These are phyloP conservation scores for Psilocybe azurescens DNA, from an alignment of 768 basidiomycete species.

Conservation along the genomic window DNA sequence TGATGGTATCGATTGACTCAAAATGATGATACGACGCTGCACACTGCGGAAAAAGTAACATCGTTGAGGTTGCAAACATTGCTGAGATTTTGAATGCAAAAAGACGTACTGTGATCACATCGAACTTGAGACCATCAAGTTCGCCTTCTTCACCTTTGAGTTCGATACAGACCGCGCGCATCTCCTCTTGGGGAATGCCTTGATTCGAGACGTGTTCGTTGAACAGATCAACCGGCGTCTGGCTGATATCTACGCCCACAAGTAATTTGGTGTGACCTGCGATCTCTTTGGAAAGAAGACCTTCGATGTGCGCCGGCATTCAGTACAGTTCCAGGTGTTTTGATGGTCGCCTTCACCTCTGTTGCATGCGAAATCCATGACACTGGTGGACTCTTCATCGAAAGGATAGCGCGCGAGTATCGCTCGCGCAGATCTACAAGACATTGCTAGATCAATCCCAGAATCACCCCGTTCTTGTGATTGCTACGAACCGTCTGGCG, in stretches of 20 bases:
- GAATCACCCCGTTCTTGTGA: background rate
- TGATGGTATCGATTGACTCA: constrained; percentile 48
- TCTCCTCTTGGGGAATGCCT: constrained; percentile 67
- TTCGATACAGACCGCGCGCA: constrained; percentile 62
- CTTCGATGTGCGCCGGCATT: constrained; percentile 36
- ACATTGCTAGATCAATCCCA: background rate
- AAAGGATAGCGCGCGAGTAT: constrained; percentile 51
- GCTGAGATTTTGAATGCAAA: background rate
- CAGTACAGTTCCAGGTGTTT: background rate
- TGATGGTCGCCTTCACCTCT: constrained; percentile 46
- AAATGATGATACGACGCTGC: constrained; percentile 66
- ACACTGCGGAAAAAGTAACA: background rate
- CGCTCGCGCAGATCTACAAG: constrained; percentile 37
- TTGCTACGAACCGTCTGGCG: constrained; percentile 27
- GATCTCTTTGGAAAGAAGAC: constrained; percentile 65
- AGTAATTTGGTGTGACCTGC: constrained; percentile 64
- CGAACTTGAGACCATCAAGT: constrained; percentile 61
- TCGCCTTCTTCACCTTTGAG: constrained; percentile 53
- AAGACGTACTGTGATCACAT: constrained; percentile 67
- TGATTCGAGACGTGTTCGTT: constrained; percentile 62
- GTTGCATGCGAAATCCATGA: constrained; percentile 82
- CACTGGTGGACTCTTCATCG: constrained; percentile 55
- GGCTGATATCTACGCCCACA: constrained; percentile 79
- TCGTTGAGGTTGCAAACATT: background rate
- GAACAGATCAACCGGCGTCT: constrained; percentile 69